A percentile compares a stretch with the other conserved stretches of the same genome.
Evolutionary conservation across 306 rosid genomes (phyloP).

Genomic region (Ammopiptanthus mongolicus): DNA sequence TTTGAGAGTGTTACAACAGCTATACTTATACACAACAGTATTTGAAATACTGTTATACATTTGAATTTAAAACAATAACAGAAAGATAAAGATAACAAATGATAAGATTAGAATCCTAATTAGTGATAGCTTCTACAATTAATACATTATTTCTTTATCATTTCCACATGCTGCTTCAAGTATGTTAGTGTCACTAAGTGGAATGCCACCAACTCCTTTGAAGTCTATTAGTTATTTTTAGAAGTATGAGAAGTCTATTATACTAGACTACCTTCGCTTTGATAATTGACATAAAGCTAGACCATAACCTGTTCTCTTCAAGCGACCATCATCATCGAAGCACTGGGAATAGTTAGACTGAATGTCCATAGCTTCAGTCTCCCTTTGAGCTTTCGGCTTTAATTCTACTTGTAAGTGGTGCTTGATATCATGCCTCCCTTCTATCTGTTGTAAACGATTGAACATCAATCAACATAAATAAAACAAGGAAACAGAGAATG

Average conservation of each 20-base stretch:
- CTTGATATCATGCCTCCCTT: slow-evolving; percentile 60
- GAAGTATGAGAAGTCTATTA: too few species aligned
- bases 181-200: not conserved
- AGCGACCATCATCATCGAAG: slow-evolving; percentile 79
- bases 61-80: too few species aligned
- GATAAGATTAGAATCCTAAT: too few species aligned
- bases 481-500: not conserved
- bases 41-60: too few species aligned
- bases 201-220: not conserved
- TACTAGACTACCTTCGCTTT: not conserved
- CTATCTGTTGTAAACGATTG: slow-evolving; percentile 33
- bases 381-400: slow-evolving; percentile 40
- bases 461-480: not conserved
- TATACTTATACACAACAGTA: too few species aligned
- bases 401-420: slow-evolving; percentile 58
- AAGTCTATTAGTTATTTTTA: not conserved
- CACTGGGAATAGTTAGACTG: slow-evolving; percentile 53
- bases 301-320: slow-evolving; percentile 63
- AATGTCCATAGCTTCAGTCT: slow-evolving; percentile 35
- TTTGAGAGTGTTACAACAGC: too few species aligned
- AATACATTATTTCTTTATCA: not conserved
- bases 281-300: not conserved
- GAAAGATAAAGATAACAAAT: too few species aligned
- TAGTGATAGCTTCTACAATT: too few species aligned
- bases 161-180: not conserved